These are phyloP conservation scores for Tilletia caries DNA, from an alignment of 1,284 basidiomycete species.

Conservation along the genomic window DNA sequence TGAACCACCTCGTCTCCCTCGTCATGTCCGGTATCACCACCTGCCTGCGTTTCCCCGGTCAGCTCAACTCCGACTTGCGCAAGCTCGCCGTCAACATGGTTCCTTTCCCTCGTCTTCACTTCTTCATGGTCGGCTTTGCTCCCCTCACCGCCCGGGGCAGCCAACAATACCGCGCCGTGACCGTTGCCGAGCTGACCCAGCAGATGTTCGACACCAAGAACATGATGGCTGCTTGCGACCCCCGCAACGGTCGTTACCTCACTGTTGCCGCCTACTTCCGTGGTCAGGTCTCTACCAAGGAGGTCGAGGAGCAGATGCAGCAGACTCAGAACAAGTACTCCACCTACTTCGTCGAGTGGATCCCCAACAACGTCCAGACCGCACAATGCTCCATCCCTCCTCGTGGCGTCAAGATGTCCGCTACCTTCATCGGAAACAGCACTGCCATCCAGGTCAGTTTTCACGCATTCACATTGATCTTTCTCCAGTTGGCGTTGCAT, in stretches of 20 bases:
- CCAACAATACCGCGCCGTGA: conserved; percentile 85
- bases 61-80: conserved; percentile 87
- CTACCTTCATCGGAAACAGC: conserved; percentile 54
- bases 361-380: conserved; percentile 53
- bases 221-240: conserved; percentile 78
- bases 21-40: conserved; percentile 89
- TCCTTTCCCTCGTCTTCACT: conserved; percentile 96
- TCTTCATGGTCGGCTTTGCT: conserved; percentile 98
- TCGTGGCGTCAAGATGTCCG: conserved; percentile 52
- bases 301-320: conserved; percentile 53
- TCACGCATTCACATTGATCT: too few relatives aligned
- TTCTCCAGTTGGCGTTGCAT: too few relatives aligned
- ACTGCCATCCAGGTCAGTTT: conserved; percentile 48
- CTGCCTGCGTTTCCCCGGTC: conserved; percentile 86
- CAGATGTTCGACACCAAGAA: conserved; percentile 96
- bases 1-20: conserved; percentile 67
- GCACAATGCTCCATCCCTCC: conserved; percentile 52
- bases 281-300: conserved; percentile 61
- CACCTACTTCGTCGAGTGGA: conserved; percentile 53
- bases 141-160: conserved; percentile 89
- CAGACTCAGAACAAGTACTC: conserved; percentile 50
- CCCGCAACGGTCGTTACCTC: conserved; percentile 78
- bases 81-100: conserved; percentile 90
- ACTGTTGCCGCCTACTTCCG: conserved; percentile 95
- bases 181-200: conserved; percentile 90